Evolutionary conservation across 2,329 filamentous ascomycete species (phyloP).

Genomic region (Aspergillus pseudoviridinutans): DNA sequence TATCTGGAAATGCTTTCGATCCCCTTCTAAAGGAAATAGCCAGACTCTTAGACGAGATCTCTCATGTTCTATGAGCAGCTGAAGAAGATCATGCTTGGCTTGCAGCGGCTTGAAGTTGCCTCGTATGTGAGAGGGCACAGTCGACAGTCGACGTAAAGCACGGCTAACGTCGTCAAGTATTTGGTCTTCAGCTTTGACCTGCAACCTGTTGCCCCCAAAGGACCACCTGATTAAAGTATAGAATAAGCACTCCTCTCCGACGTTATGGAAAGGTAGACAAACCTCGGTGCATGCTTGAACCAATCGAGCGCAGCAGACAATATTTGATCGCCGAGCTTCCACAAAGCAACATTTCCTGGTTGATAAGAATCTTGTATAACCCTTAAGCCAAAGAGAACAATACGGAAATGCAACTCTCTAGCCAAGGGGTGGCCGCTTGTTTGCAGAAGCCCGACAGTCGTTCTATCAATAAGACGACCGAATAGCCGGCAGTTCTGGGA

Average conservation of each 20-base stretch:
- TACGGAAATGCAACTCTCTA: constrained; percentile 85
- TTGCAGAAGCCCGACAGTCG: constrained; percentile 68
- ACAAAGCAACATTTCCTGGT: constrained; percentile 62
- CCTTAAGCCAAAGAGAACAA: constrained; percentile 76
- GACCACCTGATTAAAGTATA: constrained; percentile 63
- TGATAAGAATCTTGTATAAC: constrained; percentile 69
- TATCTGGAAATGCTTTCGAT: constrained; percentile 51
- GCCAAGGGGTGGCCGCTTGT: constrained; percentile 78
- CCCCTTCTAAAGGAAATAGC: constrained; percentile 73
- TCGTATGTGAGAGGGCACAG: constrained; percentile 50
- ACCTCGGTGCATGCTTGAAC: constrained; percentile 75
- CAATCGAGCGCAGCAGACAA: constrained; percentile 81
- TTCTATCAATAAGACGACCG: constrained; percentile 72
- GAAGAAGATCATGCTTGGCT: constrained; percentile 77
- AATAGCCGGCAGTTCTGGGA: constrained; percentile 78
- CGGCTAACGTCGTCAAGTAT: constrained; percentile 70
- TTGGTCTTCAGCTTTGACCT: constrained; percentile 87
- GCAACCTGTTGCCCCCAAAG: constrained; percentile 87
- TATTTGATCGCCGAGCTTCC: constrained; percentile 83
- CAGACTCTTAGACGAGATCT: constrained; percentile 80
- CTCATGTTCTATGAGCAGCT: constrained; percentile 78
- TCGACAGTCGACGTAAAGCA: constrained; percentile 61
- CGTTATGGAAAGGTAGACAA: constrained; percentile 14
- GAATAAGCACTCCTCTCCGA: constrained; percentile 5
- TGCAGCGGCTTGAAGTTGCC: constrained; percentile 64